Evolutionary conservation across 1,139 yeast species (phyloP).

Genomic region (Saccharomyces hybrid): DNA sequence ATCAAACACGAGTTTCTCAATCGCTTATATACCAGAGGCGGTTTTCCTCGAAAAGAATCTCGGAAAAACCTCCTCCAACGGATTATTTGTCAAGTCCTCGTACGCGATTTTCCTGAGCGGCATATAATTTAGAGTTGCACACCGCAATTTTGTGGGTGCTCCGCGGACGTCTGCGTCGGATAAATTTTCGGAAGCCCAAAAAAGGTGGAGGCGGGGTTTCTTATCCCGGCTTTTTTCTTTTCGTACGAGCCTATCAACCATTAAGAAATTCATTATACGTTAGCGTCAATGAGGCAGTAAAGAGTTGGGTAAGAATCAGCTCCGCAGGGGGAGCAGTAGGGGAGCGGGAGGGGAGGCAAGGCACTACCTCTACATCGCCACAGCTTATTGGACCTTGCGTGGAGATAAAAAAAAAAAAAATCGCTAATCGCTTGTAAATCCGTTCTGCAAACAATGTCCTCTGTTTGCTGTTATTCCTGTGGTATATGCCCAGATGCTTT

Average conservation of each 20-base stretch:
- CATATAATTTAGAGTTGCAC: not conserved
- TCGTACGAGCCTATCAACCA: not conserved
- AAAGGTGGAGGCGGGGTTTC: slow-evolving; percentile 1
- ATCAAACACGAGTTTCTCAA: not conserved
- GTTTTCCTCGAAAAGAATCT: not conserved
- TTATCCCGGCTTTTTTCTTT: not conserved
- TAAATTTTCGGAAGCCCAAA: not conserved
- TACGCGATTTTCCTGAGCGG: not conserved
- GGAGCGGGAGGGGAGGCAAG: not conserved
- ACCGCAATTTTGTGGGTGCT: not conserved
- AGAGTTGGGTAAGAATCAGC: not conserved
- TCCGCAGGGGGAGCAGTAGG: not conserved
- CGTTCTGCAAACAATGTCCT: not conserved
- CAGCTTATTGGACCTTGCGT: not conserved
- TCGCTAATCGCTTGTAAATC: not conserved
- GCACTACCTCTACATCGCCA: not conserved
- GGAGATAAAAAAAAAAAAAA: not conserved
- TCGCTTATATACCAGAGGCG: not conserved
- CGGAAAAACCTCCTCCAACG: not conserved
- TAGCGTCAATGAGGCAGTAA: not conserved
- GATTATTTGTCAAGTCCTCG: not conserved
- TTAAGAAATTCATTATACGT: not conserved
- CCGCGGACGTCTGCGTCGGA: not conserved
- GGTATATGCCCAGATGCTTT: not conserved
- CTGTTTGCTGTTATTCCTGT: not conserved